Conservation (phyloP, 495 filamentous ascomycete species). For the Xylaria scruposa region DNA sequence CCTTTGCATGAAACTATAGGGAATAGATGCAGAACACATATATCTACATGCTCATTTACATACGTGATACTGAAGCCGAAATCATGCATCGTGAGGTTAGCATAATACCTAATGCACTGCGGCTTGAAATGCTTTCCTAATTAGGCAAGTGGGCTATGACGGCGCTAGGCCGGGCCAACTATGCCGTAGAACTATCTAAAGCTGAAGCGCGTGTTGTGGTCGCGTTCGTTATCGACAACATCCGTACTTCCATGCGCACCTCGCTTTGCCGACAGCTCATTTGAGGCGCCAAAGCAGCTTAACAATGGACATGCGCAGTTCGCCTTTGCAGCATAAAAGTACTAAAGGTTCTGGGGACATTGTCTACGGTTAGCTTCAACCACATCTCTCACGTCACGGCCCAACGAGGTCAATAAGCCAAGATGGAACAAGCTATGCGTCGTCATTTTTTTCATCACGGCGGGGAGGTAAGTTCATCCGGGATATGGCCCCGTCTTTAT, state of each 20-base stretch:
- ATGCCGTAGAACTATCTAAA: neutral
- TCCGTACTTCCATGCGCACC: neutral
- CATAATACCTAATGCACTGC: neutral
- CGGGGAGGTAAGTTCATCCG: slow-evolving; percentile 35
- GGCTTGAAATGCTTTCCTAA: neutral
- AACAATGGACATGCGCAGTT: slow-evolving; percentile 14
- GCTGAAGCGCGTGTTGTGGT: slow-evolving; percentile 3
- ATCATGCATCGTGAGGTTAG: neutral
- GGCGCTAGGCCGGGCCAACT: neutral
- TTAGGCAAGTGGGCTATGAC: slow-evolving; percentile 9
- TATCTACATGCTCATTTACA: neutral
- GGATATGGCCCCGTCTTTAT: neutral
- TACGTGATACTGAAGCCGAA: neutral
- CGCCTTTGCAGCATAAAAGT: neutral
- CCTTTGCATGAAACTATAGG: neutral
- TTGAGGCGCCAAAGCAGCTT: neutral
- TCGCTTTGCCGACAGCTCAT: neutral
- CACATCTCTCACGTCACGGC: neutral
- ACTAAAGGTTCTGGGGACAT: slow-evolving; percentile 14
- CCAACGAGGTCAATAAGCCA: slow-evolving; percentile 11
- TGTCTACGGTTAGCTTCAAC: slow-evolving; percentile 11
- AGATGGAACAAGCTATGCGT: slow-evolving; percentile 47
- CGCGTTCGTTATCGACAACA: neutral
- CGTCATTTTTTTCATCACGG: slow-evolving; percentile 54
- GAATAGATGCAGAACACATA: neutral